phyloP scores from a whole-genome alignment of 1,284 basidiomycete species.

The Ustilago bromivora region DNA sequence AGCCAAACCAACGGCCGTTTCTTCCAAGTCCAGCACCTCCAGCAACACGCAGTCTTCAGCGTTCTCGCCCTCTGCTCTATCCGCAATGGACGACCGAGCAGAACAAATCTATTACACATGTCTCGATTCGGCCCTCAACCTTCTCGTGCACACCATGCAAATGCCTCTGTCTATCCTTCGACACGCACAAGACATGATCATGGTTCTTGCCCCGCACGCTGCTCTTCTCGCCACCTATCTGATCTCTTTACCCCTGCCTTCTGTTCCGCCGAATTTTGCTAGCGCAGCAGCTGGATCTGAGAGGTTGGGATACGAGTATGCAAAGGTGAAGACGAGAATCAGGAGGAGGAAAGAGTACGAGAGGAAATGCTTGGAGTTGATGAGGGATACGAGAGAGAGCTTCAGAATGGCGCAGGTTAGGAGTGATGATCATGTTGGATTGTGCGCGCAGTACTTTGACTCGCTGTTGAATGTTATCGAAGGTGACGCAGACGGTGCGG shows the following conservation, averaged over 20 bases:
- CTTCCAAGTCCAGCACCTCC: constrained; percentile 11
- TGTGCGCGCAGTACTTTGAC: constrained; percentile 51
- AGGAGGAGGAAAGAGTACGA: constrained; percentile 53
- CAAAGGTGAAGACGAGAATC: constrained; percentile 41
- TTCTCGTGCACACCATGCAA: constrained; percentile 41
- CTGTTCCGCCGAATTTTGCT: constrained; percentile 28
- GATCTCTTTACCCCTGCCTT: constrained; percentile 38
- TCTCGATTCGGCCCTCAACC: constrained; percentile 47
- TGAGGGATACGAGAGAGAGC: constrained; percentile 43
- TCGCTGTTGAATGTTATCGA: constrained; percentile 49
- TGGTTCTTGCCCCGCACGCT: constrained; percentile 54
- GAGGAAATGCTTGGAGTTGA: constrained; percentile 44
- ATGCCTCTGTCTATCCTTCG: constrained; percentile 38
- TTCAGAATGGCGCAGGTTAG: constrained; percentile 36
- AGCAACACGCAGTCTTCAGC: constrained; percentile 11
- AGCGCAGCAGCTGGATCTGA: constrained; percentile 19
- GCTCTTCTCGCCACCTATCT: constrained; percentile 53
- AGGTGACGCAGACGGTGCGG: constrained; percentile 16
- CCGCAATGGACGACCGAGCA: constrained; percentile 44
- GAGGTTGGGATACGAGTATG: constrained; percentile 30
- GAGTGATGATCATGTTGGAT: constrained; percentile 40
- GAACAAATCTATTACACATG: constrained; percentile 53
- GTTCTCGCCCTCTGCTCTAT: constrained; percentile 33
- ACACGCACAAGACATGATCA: constrained; percentile 55
- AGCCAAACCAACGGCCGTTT: constrained; percentile 23